Conservation (phyloP, 2,329 filamentous ascomycete species). For the Zymoseptoria passerinii region DNA sequence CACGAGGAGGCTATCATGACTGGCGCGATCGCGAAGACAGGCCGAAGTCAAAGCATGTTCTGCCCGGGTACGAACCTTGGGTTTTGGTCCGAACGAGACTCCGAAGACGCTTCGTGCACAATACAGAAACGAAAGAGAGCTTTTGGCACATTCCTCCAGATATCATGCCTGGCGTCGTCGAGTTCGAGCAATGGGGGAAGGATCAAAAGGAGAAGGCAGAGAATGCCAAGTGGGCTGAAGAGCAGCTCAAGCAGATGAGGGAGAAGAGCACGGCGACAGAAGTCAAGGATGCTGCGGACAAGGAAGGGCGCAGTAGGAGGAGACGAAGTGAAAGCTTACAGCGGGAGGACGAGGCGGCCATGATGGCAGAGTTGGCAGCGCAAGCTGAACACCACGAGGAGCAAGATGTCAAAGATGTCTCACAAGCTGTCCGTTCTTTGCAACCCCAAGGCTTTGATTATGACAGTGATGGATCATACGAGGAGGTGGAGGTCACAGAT, state of each 20-base stretch:
- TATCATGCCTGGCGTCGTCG: slow-evolving; percentile 63
- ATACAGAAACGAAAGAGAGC: slow-evolving; percentile 75
- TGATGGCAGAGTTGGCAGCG: slow-evolving; percentile 26
- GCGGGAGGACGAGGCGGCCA: slow-evolving; percentile 28
- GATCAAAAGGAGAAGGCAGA: slow-evolving; percentile 47
- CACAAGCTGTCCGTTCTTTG: slow-evolving; percentile 24
- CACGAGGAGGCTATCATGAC: slow-evolving; percentile 8
- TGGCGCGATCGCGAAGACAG: slow-evolving; percentile 51
- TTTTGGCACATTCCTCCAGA: slow-evolving; percentile 92
- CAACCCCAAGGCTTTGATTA: slow-evolving; percentile 16
- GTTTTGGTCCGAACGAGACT: slow-evolving; percentile 87
- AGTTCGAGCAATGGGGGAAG: slow-evolving; percentile 64
- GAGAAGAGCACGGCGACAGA: slow-evolving; percentile 14
- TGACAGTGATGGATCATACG: slow-evolving; percentile 58
- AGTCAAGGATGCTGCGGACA: slow-evolving; percentile 14
- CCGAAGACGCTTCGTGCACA: slow-evolving; percentile 82
- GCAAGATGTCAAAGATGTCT: slow-evolving; percentile 50
- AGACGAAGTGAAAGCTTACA: slow-evolving; percentile 27
- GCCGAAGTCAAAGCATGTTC: slow-evolving; percentile 68
- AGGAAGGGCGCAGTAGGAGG: slow-evolving; percentile 13
- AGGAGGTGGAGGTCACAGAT: slow-evolving; percentile 67
- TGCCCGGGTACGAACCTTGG: slow-evolving; percentile 81
- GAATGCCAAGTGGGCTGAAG: slow-evolving; percentile 28
- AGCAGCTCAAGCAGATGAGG: slow-evolving; percentile 24
- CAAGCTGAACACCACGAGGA: slow-evolving; percentile 29